A percentile compares a stretch with the other conserved stretches of the same genome.
Conservation (phyloP, 108 stramenopile genomes). For the Skeletonema grethae region DNA sequence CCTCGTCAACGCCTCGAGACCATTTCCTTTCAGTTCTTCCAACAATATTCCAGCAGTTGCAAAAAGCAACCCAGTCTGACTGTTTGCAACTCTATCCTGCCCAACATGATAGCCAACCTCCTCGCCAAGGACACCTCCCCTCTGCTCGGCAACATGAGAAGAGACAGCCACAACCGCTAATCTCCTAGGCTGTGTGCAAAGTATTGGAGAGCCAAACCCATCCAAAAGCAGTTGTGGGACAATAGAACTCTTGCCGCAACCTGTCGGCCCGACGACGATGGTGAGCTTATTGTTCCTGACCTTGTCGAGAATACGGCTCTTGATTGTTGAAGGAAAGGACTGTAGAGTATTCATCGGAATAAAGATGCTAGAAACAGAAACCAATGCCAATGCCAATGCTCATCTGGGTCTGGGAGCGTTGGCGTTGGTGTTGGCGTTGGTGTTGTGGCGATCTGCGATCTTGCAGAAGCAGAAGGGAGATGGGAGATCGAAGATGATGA, state of each 20-base stretch:
- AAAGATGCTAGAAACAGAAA: too few relatives aligned
- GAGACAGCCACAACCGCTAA: conserved; percentile 54
- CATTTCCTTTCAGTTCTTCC: conserved; percentile 46
- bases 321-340: conserved; percentile 19
- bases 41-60: conserved; percentile 51
- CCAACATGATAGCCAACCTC: conserved; percentile 62
- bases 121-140: conserved; percentile 23
- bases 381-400: too few relatives aligned
- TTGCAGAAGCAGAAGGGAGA: too few relatives aligned
- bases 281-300: conserved; percentile 33
- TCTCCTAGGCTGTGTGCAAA: conserved; percentile 55
- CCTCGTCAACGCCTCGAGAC: conserved; percentile 42
- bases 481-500: too few relatives aligned
- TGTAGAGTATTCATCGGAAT: neutral
- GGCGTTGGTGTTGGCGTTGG: too few relatives aligned
- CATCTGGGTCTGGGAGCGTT: too few relatives aligned
- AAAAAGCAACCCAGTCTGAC: conserved; percentile 36
- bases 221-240: conserved; percentile 47
- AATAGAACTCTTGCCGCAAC: conserved; percentile 44
- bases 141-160: conserved; percentile 36
- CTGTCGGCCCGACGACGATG: conserved; percentile 50
- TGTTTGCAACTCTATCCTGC: conserved; percentile 20
- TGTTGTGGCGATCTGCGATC: too few relatives aligned
- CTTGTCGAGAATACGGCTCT: conserved; percentile 25
- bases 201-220: conserved; percentile 29